These are phyloP conservation scores for Trichomonascaceae sp. DNA, from an alignment of 1,139 yeast genomes.

Conservation along the genomic window DNA sequence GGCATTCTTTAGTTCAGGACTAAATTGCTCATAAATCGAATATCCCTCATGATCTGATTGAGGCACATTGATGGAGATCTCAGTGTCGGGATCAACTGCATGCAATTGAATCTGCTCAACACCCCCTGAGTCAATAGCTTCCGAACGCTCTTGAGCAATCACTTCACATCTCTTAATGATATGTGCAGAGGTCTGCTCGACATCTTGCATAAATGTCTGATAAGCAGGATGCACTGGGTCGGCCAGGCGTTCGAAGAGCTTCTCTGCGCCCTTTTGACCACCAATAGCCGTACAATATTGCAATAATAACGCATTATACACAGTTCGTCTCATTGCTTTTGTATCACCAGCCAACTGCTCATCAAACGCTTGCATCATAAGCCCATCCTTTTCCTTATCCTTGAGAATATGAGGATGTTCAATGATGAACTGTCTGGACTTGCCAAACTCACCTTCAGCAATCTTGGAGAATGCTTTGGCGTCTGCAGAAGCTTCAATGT, in stretches of 20 bases:
- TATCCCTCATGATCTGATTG: constrained; percentile 43
- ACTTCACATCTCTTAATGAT: constrained; percentile 69
- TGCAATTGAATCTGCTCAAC: constrained; percentile 83
- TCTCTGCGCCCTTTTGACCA: constrained; percentile 51
- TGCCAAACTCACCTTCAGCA: constrained; percentile 41
- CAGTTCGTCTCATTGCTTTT: constrained; percentile 44
- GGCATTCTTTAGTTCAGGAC: constrained; percentile 66
- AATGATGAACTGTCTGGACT: constrained; percentile 48
- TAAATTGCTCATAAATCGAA: constrained; percentile 49
- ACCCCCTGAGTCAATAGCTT: constrained; percentile 43
- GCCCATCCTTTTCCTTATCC: constrained; percentile 85
- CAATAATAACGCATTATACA: constrained; percentile 73
- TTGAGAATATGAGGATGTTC: constrained; percentile 64
- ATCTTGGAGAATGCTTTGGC: constrained; percentile 63
- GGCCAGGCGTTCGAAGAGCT: constrained; percentile 64
- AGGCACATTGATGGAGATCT: constrained; percentile 70
- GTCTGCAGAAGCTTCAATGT: constrained; percentile 43
- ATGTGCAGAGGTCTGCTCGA: constrained; percentile 62
- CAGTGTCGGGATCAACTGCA: constrained; percentile 78
- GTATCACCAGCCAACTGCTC: constrained; percentile 60
- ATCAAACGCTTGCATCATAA: constrained; percentile 90
- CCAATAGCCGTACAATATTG: constrained; percentile 52
- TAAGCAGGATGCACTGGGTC: constrained; percentile 53
- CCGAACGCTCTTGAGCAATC: constrained; percentile 40
- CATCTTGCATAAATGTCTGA: constrained; percentile 66